A percentile compares a stretch with the other conserved stretches of the same genome.
Evolutionary conservation across 1,139 yeast genomes (phyloP).

Genomic region (Hanseniaspora gamundiae): DNA sequence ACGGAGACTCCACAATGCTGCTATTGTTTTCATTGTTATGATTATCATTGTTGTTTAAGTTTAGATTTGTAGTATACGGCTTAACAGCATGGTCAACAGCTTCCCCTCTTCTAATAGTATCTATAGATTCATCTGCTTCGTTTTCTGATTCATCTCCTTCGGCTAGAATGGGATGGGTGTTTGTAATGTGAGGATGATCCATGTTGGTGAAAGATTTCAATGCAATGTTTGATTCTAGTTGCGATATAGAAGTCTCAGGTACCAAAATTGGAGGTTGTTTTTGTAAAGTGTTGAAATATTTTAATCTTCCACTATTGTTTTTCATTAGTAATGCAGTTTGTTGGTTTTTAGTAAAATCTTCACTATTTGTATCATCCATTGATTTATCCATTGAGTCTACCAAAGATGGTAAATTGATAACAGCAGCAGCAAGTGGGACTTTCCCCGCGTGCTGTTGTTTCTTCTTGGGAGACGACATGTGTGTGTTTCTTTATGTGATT

Average conservation of each 20-base stretch:
- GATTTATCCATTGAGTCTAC: neutral
- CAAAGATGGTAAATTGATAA: slow-evolving; percentile 3
- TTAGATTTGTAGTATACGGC: no score
- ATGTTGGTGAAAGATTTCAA: slow-evolving; percentile 3
- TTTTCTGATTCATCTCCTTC: slow-evolving; percentile 7
- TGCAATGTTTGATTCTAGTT: slow-evolving; percentile 1
- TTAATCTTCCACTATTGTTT: slow-evolving; percentile 6
- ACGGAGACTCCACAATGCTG: slow-evolving; percentile 5
- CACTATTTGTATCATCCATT: neutral
- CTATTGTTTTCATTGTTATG: slow-evolving; percentile 1
- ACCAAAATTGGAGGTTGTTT: slow-evolving; percentile 6
- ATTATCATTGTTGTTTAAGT: neutral
- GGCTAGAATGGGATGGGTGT: neutral
- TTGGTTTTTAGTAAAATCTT: slow-evolving; percentile 7
- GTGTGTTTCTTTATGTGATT: no score
- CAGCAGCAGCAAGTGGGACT: slow-evolving; percentile 1
- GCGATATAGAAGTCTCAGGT: slow-evolving; percentile 7
- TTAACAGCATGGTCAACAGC: neutral
- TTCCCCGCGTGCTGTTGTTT: neutral
- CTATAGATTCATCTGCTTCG: slow-evolving; percentile 6
- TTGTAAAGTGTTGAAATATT: slow-evolving; percentile 5
- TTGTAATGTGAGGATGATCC: neutral
- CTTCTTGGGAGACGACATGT: slow-evolving; percentile 2
- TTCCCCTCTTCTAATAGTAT: slow-evolving; percentile 4
- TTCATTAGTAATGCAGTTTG: slow-evolving; percentile 5